phyloP scores from a whole-genome alignment of 2,329 filamentous ascomycete species.

The Talaromyces sp. region DNA sequence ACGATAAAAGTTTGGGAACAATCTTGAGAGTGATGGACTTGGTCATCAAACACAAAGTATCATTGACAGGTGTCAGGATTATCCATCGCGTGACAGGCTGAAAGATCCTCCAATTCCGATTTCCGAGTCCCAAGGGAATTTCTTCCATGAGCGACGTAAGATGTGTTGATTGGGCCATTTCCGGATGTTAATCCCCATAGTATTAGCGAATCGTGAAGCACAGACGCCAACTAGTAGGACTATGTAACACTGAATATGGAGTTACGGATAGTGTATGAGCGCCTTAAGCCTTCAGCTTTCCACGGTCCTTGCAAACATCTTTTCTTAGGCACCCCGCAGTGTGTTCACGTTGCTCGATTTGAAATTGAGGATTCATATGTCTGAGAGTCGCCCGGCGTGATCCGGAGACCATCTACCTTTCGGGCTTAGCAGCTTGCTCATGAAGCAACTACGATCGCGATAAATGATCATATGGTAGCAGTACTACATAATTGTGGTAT shows the following conservation, averaged over 20 bases:
- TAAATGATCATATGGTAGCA: not conserved
- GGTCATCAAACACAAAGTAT: not conserved
- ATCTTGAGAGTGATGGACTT: not conserved
- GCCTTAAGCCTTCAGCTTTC: not conserved
- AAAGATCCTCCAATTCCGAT: not conserved
- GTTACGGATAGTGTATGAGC: not conserved
- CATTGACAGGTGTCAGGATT: not conserved
- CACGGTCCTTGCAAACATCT: not conserved
- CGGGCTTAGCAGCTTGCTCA: not conserved
- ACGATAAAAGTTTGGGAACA: not conserved
- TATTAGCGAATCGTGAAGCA: slow-evolving; percentile 1
- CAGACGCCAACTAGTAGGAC: not conserved
- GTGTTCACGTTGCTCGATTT: not conserved
- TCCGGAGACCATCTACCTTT: not conserved
- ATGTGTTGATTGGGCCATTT: not conserved
- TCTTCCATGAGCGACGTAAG: not conserved
- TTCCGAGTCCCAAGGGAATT: not conserved
- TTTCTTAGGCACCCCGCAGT: not conserved
- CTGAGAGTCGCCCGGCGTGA: not conserved
- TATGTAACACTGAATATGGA: not conserved
- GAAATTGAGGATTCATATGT: not conserved
- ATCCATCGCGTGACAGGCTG: not conserved
- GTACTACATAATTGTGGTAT: not conserved
- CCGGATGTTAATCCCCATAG: not conserved
- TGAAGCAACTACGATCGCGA: not conserved